Evolutionary conservation across 768 basidiomycete genomes (phyloP).

Genomic region (Leucocoprinus birnbaumii): DNA sequence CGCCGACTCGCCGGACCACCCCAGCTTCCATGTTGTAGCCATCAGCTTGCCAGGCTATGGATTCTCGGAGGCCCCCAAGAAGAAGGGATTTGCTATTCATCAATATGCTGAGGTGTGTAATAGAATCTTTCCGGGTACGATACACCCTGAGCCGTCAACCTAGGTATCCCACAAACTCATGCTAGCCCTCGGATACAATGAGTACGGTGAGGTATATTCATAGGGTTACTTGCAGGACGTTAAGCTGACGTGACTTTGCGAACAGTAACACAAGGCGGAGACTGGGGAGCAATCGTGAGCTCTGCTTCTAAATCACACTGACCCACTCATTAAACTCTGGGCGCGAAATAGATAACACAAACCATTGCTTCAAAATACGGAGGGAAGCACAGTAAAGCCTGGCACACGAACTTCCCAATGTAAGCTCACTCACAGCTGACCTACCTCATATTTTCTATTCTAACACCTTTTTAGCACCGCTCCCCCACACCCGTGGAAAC

Average conservation of each 20-base stretch:
- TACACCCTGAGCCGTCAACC: too few species aligned
- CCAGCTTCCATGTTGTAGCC: slow-evolving; percentile 62
- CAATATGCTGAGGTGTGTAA: slow-evolving; percentile 53
- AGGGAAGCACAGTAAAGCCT: slow-evolving; percentile 42
- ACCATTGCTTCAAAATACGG: slow-evolving; percentile 27
- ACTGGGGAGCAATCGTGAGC: slow-evolving; percentile 19
- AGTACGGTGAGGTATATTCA: slow-evolving; percentile 34
- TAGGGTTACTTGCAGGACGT: background rate
- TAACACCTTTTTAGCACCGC: slow-evolving; percentile 10
- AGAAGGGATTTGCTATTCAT: slow-evolving; percentile 40
- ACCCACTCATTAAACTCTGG: background rate
- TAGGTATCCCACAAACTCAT: slow-evolving; percentile 48
- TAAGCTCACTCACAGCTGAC: slow-evolving; percentile 20
- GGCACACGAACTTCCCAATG: slow-evolving; percentile 48
- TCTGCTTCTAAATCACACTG: background rate
- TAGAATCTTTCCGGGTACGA: background rate
- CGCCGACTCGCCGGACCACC: slow-evolving; percentile 36
- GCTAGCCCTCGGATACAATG: slow-evolving; percentile 42
- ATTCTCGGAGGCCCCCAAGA: slow-evolving; percentile 53
- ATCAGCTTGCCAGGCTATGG: slow-evolving; percentile 60
- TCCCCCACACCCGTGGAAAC: slow-evolving; percentile 19
- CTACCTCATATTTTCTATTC: background rate
- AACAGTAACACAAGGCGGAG: slow-evolving; percentile 27
- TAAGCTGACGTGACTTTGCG: background rate
- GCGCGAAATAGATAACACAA: slow-evolving; percentile 21